phyloP scores from a whole-genome alignment of 768 basidiomycete species.

The Dacryopinax spathularia region DNA sequence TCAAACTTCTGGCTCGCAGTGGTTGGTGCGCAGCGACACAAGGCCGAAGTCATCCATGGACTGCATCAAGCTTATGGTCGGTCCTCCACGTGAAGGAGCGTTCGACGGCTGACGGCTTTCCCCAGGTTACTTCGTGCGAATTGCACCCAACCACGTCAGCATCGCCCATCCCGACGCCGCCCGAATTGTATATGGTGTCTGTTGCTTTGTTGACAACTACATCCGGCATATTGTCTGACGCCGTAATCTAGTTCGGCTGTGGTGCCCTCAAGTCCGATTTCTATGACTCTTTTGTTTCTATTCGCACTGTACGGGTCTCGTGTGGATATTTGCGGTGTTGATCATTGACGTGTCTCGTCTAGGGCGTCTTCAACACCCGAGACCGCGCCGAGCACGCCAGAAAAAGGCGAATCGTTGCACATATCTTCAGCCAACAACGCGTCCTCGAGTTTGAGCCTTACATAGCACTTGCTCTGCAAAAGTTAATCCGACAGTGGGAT shows the following conservation, averaged over 20 bases:
- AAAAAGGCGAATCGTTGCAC: constrained; percentile 23
- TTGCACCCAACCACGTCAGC: constrained; percentile 18
- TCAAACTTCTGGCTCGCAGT: constrained; percentile 17
- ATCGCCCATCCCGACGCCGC: constrained; percentile 23
- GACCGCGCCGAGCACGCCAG: constrained; percentile 21
- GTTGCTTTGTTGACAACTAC: not conserved
- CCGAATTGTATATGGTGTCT: constrained; percentile 18
- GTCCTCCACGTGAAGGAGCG: not conserved
- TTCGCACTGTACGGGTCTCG: constrained; percentile 16
- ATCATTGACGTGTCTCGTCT: not conserved
- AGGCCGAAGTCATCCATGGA: constrained; percentile 16
- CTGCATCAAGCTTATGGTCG: constrained; percentile 19
- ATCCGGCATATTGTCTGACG: not conserved
- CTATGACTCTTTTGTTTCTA: constrained; percentile 18
- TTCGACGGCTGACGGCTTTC: no score
- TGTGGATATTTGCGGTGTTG: constrained; percentile 18
- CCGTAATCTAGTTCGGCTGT: constrained; percentile 13
- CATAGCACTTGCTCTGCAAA: constrained; percentile 14
- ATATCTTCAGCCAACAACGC: constrained; percentile 9
- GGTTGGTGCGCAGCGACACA: constrained; percentile 13
- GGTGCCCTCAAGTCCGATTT: constrained; percentile 20
- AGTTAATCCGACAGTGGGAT: constrained; percentile 20
- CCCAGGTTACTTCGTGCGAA: constrained; percentile 8
- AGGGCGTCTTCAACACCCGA: not conserved
- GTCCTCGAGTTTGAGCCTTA: constrained; percentile 21